Evolutionary conservation across 129 eudicot species (phyloP).

Genomic region (Saposhnikovia divaricata): DNA sequence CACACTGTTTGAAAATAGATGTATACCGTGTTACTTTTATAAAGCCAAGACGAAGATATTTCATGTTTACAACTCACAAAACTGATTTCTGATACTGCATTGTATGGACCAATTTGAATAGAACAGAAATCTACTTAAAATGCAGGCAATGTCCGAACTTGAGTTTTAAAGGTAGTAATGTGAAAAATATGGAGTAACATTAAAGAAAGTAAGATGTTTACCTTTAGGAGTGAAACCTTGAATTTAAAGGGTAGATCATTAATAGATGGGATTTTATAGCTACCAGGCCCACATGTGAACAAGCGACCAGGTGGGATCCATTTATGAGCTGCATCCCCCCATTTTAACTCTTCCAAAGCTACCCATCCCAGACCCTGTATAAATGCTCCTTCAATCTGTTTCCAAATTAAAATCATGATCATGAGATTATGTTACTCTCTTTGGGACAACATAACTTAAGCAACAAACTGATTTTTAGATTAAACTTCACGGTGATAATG

Average conservation of each 20-base stretch:
- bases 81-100: neutral
- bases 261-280: constrained; percentile 87
- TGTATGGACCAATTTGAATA: neutral
- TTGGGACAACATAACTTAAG: neutral
- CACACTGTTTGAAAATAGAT: neutral
- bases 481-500: neutral
- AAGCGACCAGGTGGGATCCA: constrained; percentile 79
- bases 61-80: neutral
- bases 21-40: neutral
- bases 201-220: constrained; percentile 14
- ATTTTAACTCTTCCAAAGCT: constrained; percentile 90
- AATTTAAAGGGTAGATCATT: constrained; percentile 81
- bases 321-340: constrained; percentile 94
- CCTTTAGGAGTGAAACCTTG: constrained; percentile 81
- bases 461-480: neutral
- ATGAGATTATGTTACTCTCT: neutral
- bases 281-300: constrained; percentile 90
- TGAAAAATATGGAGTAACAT: neutral
- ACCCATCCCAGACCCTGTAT: constrained; percentile 97
- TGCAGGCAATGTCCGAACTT: neutral
- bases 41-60: neutral
- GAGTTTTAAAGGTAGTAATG: neutral
- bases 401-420: neutral
- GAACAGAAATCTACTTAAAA: neutral
- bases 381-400: constrained; percentile 95